Conservation (phyloP, 352 stramenopile species). For the Phytopythium vexans region DNA sequence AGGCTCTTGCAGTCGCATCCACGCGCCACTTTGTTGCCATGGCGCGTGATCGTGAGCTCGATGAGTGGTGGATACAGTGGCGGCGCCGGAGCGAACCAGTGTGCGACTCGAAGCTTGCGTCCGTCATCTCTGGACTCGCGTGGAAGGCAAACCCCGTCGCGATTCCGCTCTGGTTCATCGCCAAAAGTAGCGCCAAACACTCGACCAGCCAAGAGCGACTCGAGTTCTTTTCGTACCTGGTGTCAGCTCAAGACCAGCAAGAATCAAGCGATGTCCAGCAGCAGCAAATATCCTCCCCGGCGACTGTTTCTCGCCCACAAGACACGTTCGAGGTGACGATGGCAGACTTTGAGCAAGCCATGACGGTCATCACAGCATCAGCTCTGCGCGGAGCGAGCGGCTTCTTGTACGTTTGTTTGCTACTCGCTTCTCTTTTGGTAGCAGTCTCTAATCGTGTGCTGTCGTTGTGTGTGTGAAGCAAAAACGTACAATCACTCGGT, state of each 20-base stretch:
- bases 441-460: conserved; percentile 6
- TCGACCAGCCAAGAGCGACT: conserved; percentile 1
- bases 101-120: conserved; percentile 31
- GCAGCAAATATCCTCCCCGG: no score
- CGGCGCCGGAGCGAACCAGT: conserved; percentile 31
- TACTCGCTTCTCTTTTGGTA: not conserved
- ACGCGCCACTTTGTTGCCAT: conserved; percentile 59
- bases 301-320: no score
- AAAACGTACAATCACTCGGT: conserved; percentile 49
- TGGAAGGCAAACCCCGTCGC: conserved; percentile 56
- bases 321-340: conserved; percentile 54
- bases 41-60: conserved; percentile 40
- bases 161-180: conserved; percentile 71
- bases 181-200: conserved; percentile 20
- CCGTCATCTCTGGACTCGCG: conserved; percentile 44
- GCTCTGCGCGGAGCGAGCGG: conserved; percentile 54
- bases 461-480: conserved; percentile 19
- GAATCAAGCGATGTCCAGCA: no score
- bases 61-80: conserved; percentile 63
- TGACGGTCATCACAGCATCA: conserved; percentile 64
- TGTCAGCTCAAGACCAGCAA: conserved; percentile 6
- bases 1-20: conserved; percentile 66
- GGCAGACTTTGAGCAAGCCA: conserved; percentile 73
- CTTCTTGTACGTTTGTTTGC: conserved; percentile 35
- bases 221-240: conserved; percentile 48